Base-by-base conservation (phyloP, 2,329 filamentous ascomycete species). In the Alternaria rosae region DNA sequence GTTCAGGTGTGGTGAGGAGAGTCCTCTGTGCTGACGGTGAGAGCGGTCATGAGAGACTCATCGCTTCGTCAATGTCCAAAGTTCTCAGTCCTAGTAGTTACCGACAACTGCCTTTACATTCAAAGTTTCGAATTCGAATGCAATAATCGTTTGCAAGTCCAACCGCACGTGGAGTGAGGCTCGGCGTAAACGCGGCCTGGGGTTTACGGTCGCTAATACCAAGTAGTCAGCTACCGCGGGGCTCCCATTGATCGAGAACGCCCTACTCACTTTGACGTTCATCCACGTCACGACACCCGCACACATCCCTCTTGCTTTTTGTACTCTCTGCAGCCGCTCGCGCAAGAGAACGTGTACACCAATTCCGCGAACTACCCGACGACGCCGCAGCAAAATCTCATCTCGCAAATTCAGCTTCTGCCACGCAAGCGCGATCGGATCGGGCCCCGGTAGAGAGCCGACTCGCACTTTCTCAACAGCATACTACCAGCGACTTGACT, bases 251-350 rank as follows among this genome's bases (percentile, higher is more conserved):
- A 64, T 48, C 54, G 48, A 56, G 56, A 62, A 41, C 48, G 50
- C 42, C 47, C 54, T 50, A 50, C 57, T 47, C 54, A 57, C 35
- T 26, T 61, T 59, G 57, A 55, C 57, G 20, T 48, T 48, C 59
- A 42, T 59, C 30, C 57, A 68, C 69, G 62, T 68, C 70, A 70
- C 67, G 61, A 69, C 50, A 62, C 43, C 61, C 59, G 53, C 55
- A 61, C 62, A 62, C 59, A 59, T 44, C 48, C 45, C 42, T 47
- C 38, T 44, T 54, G 30, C 42, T 50, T 56, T 50, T 59, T 28
- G 50, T 42, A 44, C 57, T 38, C 54, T 50, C 54, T 17, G 57
- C 42, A 38, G 35, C 41, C 26, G n/a, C 7, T 51, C 25, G 56
- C 50, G 50, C 23, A 50, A 28, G 43, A 35, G 28, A 53, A 43